Evolutionary conservation across 176 grass and related monocot genomes (phyloP), one percentile per base, ranked within the genome.

Genomic region (Raddia distichophylla): DNA sequence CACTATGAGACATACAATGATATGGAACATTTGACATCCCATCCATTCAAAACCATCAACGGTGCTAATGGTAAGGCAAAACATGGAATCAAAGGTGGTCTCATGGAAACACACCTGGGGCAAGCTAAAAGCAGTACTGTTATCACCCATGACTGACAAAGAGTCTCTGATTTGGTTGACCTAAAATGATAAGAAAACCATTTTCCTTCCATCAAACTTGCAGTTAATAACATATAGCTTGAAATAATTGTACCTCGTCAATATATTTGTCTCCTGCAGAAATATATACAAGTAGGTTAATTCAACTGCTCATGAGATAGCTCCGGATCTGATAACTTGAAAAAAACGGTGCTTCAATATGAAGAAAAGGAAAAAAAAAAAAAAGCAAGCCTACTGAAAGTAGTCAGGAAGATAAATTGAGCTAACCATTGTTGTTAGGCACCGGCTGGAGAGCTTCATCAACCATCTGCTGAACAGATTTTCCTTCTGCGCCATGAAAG

Each of bases 131-230:
- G 95, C 92, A 0, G 95, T 98, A 85, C 90, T 93, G 80, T 98
- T 93, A 75, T 90, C 86, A 19, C 92, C 95, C 95, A 98, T 98
- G 80, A 91, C 20, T 10, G 90, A 88, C 90, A 94, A 80, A 58
- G 92, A 98, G 58, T 98, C 90, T 87, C 95, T 90, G 78, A 98
- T 98, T 91, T 87, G 88, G 79, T 98, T 98, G n/a, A 98, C 80
- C 95, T 98, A 81, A 77, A 54, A 82, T 52, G 73, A 67, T 76
- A 89, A 59, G 5, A 79, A 81, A 52, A 67, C 71, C 40, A 74
- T 27, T 80, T 40, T 74, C 19, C 37, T 67, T 87, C 50, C 77
- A 74, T 17, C 59, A 66, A 74, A 78, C 4, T 77, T 47, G 17
- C 18, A 57, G 42, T 71, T 71, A 89, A 67, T 56, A 65, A 78